Evolutionary conservation across 2,329 filamentous ascomycete genomes (phyloP).

Genomic region (Diaporthe ilicicola): DNA sequence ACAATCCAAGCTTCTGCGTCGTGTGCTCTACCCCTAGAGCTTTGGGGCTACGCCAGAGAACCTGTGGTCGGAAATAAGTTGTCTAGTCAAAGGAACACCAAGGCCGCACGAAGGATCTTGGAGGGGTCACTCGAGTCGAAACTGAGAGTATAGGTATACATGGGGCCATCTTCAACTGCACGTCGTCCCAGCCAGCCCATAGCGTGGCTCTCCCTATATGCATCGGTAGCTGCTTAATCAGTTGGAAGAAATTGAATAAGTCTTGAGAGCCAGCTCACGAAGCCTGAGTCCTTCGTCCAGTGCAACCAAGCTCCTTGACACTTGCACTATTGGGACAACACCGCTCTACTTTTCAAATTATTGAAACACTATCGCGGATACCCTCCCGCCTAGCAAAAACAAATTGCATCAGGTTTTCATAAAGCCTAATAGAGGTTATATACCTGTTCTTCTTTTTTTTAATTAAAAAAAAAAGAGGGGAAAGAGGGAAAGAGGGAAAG

Average conservation of each 20-base stretch:
- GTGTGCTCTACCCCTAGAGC: neutral
- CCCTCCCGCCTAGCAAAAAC: too few relatives aligned
- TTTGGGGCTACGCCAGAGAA: neutral
- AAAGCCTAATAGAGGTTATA: too few relatives aligned
- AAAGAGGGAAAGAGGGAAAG: too few relatives aligned
- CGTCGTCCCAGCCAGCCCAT: neutral
- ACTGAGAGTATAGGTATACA: neutral
- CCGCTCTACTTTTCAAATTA: too few relatives aligned
- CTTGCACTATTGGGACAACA: too few relatives aligned
- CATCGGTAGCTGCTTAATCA: constrained; percentile 5
- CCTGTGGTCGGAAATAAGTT: neutral
- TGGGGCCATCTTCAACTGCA: neutral
- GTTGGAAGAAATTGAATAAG: neutral
- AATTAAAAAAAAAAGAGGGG: too few relatives aligned
- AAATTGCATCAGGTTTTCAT: too few relatives aligned
- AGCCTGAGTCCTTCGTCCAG: neutral
- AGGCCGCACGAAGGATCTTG: neutral
- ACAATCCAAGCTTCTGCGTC: neutral
- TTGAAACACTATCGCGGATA: too few relatives aligned
- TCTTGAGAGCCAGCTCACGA: neutral
- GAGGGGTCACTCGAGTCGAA: neutral
- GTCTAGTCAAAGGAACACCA: neutral
- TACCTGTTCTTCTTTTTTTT: too few relatives aligned
- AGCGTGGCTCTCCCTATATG: neutral
- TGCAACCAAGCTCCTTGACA: neutral